A percentile compares a stretch with the other conserved stretches of the same genome.
Evolutionary conservation across 768 basidiomycete genomes (phyloP).

Genomic region (Rubroboletus satanas): DNA sequence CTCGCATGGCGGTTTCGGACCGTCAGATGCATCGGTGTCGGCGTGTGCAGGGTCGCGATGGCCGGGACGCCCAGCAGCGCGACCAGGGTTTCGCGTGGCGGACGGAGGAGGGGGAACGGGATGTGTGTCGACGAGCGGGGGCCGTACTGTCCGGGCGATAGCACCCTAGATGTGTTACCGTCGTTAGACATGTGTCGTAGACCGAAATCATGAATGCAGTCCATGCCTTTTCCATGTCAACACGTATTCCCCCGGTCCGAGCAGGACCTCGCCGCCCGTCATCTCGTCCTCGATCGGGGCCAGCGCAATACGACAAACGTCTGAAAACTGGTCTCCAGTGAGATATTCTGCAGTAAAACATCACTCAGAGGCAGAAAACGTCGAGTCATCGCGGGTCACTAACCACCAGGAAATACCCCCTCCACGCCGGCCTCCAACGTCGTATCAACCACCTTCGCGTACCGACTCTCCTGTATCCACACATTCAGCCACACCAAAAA

Average conservation of each 20-base stretch:
- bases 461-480: slow-evolving; percentile 37
- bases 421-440: slow-evolving; percentile 45
- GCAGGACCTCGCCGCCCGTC: slow-evolving; percentile 32
- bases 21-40: slow-evolving; percentile 50
- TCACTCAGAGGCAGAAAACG: background rate
- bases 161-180: slow-evolving; percentile 35
- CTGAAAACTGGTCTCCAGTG: slow-evolving; percentile 61
- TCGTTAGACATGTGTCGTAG: background rate
- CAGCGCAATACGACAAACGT: slow-evolving; percentile 51
- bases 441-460: slow-evolving; percentile 49
- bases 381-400: background rate
- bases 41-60: slow-evolving; percentile 58
- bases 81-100: slow-evolving; percentile 59
- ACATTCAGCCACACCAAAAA: background rate
- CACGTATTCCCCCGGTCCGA: slow-evolving; percentile 56
- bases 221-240: slow-evolving; percentile 63
- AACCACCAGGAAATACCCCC: slow-evolving; percentile 47
- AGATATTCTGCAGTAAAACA: slow-evolving; percentile 46
- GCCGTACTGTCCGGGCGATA: slow-evolving; percentile 42
- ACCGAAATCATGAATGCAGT: background rate
- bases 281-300: slow-evolving; percentile 38
- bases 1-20: slow-evolving; percentile 63
- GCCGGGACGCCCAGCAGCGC: slow-evolving; percentile 65
- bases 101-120: slow-evolving; percentile 57
- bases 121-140: slow-evolving; percentile 47